Percentiles rank a stretch among this genome's conserved stretches.
Evolutionary conservation across 306 rosid species (phyloP).

Genomic region (Hylodesmum podocarpum): DNA sequence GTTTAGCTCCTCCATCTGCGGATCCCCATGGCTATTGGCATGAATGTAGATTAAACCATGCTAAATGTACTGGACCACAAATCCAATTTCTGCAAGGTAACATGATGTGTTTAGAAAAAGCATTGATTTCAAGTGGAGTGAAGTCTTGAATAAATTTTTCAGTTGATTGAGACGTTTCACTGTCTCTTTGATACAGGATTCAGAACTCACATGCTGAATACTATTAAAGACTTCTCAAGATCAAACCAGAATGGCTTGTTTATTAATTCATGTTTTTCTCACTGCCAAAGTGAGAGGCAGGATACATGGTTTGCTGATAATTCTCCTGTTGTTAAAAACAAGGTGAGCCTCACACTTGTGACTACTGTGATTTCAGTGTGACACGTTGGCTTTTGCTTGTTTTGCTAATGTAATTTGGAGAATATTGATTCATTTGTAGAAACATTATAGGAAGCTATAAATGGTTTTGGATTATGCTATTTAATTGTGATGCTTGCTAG

Average conservation of each 20-base stretch:
- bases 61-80: conserved; percentile 66
- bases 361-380: not conserved
- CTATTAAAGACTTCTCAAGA: conserved; percentile 52
- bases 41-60: conserved; percentile 76
- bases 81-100: conserved; percentile 81
- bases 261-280: conserved; percentile 88
- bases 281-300: conserved; percentile 92
- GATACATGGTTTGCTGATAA: conserved; percentile 92
- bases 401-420: not conserved
- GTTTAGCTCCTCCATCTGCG: conserved; percentile 90
- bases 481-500: not conserved
- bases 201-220: conserved; percentile 78
- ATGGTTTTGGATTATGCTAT: not conserved
- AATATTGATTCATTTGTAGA: not conserved
- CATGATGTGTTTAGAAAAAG: not conserved
- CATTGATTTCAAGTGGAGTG: not conserved
- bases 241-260: conserved; percentile 69
- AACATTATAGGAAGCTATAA: not conserved
- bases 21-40: conserved; percentile 92
- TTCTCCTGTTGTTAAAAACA: conserved; percentile 68
- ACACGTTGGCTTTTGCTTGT: not conserved
- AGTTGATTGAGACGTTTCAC: not conserved
- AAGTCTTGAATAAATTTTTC: not conserved
- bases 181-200: conserved; percentile 53
- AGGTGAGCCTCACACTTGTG: conserved; percentile 47